A percentile compares a stretch with the other conserved stretches of the same genome.
Evolutionary conservation across 768 basidiomycete genomes (phyloP).

Genomic region (Calocybe gangraenosa): DNA sequence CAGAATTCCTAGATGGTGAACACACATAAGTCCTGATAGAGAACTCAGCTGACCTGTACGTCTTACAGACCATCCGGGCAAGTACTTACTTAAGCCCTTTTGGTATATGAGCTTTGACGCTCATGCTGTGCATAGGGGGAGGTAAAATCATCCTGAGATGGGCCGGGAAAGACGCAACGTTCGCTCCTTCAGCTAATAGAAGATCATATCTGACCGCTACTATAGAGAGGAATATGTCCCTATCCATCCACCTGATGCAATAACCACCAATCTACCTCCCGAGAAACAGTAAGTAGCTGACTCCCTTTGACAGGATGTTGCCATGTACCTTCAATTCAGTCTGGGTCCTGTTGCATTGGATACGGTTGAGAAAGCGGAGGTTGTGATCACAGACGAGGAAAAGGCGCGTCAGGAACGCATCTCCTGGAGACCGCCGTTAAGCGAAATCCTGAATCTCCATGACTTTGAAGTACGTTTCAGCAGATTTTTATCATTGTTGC

Average conservation of each 20-base stretch:
- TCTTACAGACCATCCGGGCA: slow-evolving; percentile 59
- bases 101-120: background rate
- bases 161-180: slow-evolving; percentile 89
- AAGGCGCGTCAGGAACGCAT: slow-evolving; percentile 62
- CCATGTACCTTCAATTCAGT: slow-evolving; percentile 28
- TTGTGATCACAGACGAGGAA: slow-evolving; percentile 66
- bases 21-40: background rate
- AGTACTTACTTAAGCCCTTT: slow-evolving; percentile 8
- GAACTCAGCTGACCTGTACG: background rate
- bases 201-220: background rate
- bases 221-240: slow-evolving; percentile 76
- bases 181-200: slow-evolving; percentile 23
- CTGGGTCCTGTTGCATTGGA: slow-evolving; percentile 69
- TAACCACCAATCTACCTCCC: slow-evolving; percentile 69
- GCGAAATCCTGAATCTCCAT: slow-evolving; percentile 83
- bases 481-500: background rate
- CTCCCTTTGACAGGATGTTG: background rate
- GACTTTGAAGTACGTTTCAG: slow-evolving; percentile 75
- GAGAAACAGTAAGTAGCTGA: slow-evolving; percentile 68
- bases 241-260: slow-evolving; percentile 84
- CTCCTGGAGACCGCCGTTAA: slow-evolving; percentile 62
- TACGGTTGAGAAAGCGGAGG: slow-evolving; percentile 60
- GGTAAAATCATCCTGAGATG: slow-evolving; percentile 84
- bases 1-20: slow-evolving; percentile 69
- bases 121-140: slow-evolving; percentile 47